Conservation (phyloP, 306 rosid species). For the Pterocarpus santalinus region DNA sequence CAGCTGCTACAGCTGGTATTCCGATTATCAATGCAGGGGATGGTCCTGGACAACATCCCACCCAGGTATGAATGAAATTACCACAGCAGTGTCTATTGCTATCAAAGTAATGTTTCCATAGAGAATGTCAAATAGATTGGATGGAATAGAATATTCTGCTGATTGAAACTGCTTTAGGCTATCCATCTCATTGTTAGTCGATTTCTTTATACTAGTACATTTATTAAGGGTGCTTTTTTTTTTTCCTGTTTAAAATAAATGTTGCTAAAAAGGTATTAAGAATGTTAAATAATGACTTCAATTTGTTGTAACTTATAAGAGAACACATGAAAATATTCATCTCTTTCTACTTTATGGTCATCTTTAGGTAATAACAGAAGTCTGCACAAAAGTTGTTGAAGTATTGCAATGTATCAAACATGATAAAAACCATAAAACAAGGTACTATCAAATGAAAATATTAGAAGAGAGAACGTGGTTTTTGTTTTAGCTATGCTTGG, state of each 20-base stretch:
- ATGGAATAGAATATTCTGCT: slow-evolving; percentile 21
- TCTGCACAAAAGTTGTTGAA: not conserved
- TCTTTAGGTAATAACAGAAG: not conserved
- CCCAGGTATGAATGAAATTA: slow-evolving; percentile 64
- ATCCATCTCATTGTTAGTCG: not conserved
- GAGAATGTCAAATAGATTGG: slow-evolving; percentile 25
- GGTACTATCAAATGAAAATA: not conserved
- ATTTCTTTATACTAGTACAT: slow-evolving; percentile 20
- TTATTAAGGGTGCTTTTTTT: slow-evolving; percentile 5
- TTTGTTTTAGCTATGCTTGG: slow-evolving; percentile 28
- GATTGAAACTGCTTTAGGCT: slow-evolving; percentile 21
- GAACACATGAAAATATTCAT: slow-evolving; percentile 56
- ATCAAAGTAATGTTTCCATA: slow-evolving; percentile 16
- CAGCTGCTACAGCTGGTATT: slow-evolving; percentile 78
- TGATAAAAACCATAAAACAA: not conserved
- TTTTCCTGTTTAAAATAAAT: not conserved
- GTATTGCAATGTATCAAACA: not conserved
- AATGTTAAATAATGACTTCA: slow-evolving; percentile 37
- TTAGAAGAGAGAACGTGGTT: not conserved
- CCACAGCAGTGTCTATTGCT: slow-evolving; percentile 1
- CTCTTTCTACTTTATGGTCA: slow-evolving; percentile 45
- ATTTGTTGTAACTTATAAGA: slow-evolving; percentile 48
- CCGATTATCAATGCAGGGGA: slow-evolving; percentile 97
- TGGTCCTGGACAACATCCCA: slow-evolving; percentile 97
- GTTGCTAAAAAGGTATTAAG: not conserved